Percentiles rank a stretch among this genome's conserved stretches.
These are phyloP conservation scores for Nitzschia inconspicua DNA, from an alignment of 108 stramenopile species.

Conservation along the genomic window DNA sequence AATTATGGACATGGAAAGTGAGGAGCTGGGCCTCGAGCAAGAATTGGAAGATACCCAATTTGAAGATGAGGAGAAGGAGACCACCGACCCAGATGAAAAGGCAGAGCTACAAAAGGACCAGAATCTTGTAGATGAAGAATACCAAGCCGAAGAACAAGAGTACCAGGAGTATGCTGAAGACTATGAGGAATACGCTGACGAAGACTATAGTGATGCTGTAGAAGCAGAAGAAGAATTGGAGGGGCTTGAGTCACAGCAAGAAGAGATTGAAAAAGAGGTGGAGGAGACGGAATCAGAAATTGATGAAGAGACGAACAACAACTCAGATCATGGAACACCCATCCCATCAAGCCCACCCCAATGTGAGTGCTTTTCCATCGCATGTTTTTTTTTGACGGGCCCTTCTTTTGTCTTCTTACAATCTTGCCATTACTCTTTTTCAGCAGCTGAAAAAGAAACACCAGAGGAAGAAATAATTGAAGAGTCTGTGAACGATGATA, in stretches of 20 bases:
- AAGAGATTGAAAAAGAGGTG: constrained; percentile 12
- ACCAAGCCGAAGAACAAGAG: constrained; percentile 8
- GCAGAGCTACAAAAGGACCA: constrained; percentile 16
- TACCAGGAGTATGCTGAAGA: constrained; percentile 2
- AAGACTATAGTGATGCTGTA: constrained; percentile 5
- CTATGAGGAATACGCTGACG: neutral
- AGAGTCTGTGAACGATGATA: constrained; percentile 28
- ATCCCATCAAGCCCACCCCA: neutral
- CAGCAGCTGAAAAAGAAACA: neutral
- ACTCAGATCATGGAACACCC: neutral
- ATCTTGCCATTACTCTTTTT: no score
- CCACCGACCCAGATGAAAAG: neutral
- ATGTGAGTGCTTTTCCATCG: neutral
- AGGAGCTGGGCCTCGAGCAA: constrained; percentile 5
- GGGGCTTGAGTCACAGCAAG: constrained; percentile 8
- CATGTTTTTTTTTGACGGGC: neutral
- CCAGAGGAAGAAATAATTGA: constrained; percentile 5
- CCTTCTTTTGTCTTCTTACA: no score
- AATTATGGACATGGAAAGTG: constrained; percentile 13
- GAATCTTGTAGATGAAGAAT: constrained; percentile 8
- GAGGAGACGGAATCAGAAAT: constrained; percentile 11
- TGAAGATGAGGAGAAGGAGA: constrained; percentile 12
- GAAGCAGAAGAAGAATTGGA: constrained; percentile 13
- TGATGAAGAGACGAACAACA: neutral
- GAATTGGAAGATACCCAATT: constrained; percentile 4